A percentile compares a stretch with the other conserved stretches of the same genome.
These are phyloP conservation scores for Sparassis latifolia DNA, from an alignment of 1,284 basidiomycete genomes.

Conservation along the genomic window DNA sequence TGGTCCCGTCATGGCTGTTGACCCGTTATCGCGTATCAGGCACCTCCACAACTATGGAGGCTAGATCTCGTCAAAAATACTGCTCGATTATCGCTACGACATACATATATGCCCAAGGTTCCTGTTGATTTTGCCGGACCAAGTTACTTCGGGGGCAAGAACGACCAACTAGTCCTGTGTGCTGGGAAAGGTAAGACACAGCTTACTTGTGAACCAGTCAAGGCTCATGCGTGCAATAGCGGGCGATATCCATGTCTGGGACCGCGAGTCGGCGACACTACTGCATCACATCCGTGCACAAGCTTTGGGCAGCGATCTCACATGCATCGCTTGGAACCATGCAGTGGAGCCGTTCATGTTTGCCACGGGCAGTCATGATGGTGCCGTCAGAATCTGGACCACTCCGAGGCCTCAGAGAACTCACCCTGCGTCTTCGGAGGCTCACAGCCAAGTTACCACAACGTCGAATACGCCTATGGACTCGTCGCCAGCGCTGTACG, in stretches of 20 bases:
- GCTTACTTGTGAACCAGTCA: too few species aligned
- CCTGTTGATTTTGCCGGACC: slow-evolving; percentile 71
- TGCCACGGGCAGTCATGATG: slow-evolving; percentile 72
- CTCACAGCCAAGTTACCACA: slow-evolving; percentile 13
- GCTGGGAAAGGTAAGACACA: slow-evolving; percentile 56
- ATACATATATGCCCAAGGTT: slow-evolving; percentile 66
- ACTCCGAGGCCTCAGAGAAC: neutral
- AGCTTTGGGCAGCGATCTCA: slow-evolving; percentile 57
- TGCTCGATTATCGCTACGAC: slow-evolving; percentile 47
- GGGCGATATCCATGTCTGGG: slow-evolving; percentile 82
- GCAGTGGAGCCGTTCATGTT: slow-evolving; percentile 70
- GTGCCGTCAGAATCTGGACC: slow-evolving; percentile 68
- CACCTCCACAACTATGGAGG: slow-evolving; percentile 77
- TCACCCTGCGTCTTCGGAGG: neutral
- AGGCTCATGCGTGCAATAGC: slow-evolving; percentile 30
- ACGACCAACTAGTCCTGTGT: slow-evolving; percentile 70
- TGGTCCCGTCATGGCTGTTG: neutral
- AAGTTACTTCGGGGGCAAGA: slow-evolving; percentile 73
- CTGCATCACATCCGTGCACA: slow-evolving; percentile 61
- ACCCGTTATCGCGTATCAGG: slow-evolving; percentile 30
- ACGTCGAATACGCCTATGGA: slow-evolving; percentile 20
- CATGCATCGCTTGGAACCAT: slow-evolving; percentile 74
- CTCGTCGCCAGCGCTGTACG: slow-evolving; percentile 16
- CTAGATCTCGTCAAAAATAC: slow-evolving; percentile 53
- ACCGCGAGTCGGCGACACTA: slow-evolving; percentile 63